Evolutionary conservation across 179 eudicot genomes (phyloP).

Genomic region (Camellia oleifera): DNA sequence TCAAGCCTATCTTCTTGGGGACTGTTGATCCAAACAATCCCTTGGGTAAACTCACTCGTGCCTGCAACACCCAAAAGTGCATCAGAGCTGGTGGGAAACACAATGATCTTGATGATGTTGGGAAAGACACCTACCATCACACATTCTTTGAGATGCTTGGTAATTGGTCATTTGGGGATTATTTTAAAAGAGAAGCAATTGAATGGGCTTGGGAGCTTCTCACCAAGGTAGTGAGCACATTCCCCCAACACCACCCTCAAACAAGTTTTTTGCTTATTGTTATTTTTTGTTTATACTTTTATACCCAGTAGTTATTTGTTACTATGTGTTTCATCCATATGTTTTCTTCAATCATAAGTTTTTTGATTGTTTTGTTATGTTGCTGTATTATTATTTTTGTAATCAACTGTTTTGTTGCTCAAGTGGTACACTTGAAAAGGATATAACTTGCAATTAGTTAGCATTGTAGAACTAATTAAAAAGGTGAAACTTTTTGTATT

Average conservation of each 20-base stretch:
- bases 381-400: not conserved
- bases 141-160: constrained; percentile 99
- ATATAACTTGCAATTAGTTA: not conserved
- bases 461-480: too few relatives aligned
- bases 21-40: constrained; percentile 83
- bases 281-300: not conserved
- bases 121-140: constrained; percentile 96
- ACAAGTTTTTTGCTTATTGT: not conserved
- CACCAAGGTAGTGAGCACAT: constrained; percentile 53
- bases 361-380: not conserved
- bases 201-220: constrained; percentile 96
- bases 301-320: not conserved
- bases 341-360: not conserved
- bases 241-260: not conserved
- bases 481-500: too few relatives aligned
- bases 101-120: constrained; percentile 99
- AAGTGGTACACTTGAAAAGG: not conserved
- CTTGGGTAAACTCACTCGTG: constrained; percentile 75
- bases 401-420: not conserved
- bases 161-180: constrained; percentile 97
- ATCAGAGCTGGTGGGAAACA: constrained; percentile 98
- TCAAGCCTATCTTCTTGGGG: constrained; percentile 92
- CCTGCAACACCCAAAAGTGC: constrained; percentile 97
- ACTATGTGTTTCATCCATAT: not conserved
- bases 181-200: constrained; percentile 88